Base-by-base conservation (phyloP, 1,284 basidiomycete genomes). In the Exobasidium rhododendri region DNA sequence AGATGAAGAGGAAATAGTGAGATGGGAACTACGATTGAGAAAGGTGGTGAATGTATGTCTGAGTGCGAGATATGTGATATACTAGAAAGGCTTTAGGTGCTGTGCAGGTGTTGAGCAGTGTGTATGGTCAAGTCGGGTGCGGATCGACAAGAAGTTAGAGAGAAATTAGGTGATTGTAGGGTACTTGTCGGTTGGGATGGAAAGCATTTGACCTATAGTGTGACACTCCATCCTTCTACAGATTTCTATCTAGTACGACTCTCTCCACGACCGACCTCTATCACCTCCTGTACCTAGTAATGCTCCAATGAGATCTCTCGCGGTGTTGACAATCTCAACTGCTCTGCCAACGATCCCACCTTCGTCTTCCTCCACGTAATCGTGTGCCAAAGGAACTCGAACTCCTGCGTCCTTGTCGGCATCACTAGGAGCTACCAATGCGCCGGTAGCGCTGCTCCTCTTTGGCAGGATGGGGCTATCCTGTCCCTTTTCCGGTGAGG, bases 271-370 rank as follows among this genome's bases (percentile, higher is more conserved):
- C 11, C 50, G 50, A 20, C 53, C 58, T 29, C 58, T 13, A 58
- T 60, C 58, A 14, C 58, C 58, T 29, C 45, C 56, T 4, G 44
- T 47, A 22, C 58, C 58, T 53, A 53, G 58, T 5, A 79, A 59
- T 20, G 76, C 73, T 28, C 72, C 75, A 31, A 77, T 68, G 2
- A 79, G 60, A 43, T 79, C 78, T 5, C 78, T 57, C 2, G 75
- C 78, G 22, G 77, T 78, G 44, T 79, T 79, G 47, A 79, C 67
- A 45, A 78, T 76, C 60, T 78, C 78, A 20, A 78, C 74, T 7
- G 74, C 77, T 11, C 76, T 59, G 2, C 75, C 73, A 2, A 77
- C 69, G 56, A 79, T 70, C 14, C 71, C 71, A 40, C 77, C 77
- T 40, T 79, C 74, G 52, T 77, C 69, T 53, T 77, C 77, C 45